Percentiles rank a stretch among this genome's conserved stretches.
These are phyloP conservation scores for Lactifluus volemus DNA, from an alignment of 768 basidiomycete genomes.

Conservation along the genomic window DNA sequence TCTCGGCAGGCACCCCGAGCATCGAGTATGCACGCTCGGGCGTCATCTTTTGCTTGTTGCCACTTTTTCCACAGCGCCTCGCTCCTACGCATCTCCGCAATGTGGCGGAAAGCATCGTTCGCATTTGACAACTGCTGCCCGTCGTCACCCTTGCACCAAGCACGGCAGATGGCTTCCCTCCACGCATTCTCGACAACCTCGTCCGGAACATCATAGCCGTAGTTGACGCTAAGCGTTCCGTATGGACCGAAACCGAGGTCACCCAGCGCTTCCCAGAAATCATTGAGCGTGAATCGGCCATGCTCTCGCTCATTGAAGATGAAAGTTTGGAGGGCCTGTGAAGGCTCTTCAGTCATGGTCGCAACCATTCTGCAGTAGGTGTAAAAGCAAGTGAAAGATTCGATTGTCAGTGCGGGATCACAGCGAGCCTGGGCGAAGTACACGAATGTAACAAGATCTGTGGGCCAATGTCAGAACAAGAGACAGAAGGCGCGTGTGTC, in stretches of 20 bases:
- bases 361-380: slow-evolving; percentile 43
- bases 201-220: slow-evolving; percentile 59
- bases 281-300: slow-evolving; percentile 52
- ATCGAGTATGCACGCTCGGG: slow-evolving; percentile 63
- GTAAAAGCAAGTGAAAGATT: slow-evolving; percentile 54
- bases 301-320: slow-evolving; percentile 53
- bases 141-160: slow-evolving; percentile 41
- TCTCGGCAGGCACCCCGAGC: slow-evolving; percentile 59
- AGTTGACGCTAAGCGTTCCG: slow-evolving; percentile 52
- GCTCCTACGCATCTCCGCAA: slow-evolving; percentile 58
- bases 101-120: slow-evolving; percentile 58
- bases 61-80: slow-evolving; percentile 39
- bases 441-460: slow-evolving; percentile 69
- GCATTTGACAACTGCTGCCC: slow-evolving; percentile 41
- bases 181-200: slow-evolving; percentile 65
- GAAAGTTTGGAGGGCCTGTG: slow-evolving; percentile 46
- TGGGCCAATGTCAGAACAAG: not conserved
- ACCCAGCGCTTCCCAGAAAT: slow-evolving; percentile 39
- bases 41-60: slow-evolving; percentile 54
- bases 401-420: slow-evolving; percentile 53
- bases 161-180: slow-evolving; percentile 48
- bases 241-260: slow-evolving; percentile 62
- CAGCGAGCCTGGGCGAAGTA: slow-evolving; percentile 79
- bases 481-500: not conserved
- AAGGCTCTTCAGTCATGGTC: slow-evolving; percentile 37